Percentiles rank a stretch among this genome's conserved stretches.
These are phyloP conservation scores for Plectosphaerella plurivora DNA, from an alignment of 2,329 filamentous ascomycete genomes.

Conservation along the genomic window DNA sequence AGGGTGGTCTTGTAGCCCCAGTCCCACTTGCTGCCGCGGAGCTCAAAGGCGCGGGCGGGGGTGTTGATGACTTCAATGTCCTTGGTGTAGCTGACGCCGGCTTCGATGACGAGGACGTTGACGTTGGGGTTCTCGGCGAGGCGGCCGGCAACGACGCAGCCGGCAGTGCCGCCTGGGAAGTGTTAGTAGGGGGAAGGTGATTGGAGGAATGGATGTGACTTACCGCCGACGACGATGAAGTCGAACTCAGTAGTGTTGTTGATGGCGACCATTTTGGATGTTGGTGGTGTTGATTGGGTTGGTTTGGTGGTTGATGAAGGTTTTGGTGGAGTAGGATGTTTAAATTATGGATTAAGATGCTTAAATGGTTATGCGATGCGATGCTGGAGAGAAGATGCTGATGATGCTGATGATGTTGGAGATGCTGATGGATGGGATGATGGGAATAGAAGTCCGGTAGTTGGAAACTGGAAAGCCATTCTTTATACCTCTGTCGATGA, in stretches of 20 bases:
- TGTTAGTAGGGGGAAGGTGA: background rate
- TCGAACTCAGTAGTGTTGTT: conserved; percentile 22
- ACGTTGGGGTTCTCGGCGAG: conserved; percentile 26
- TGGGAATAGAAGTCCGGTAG: too few species aligned
- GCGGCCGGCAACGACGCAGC: conserved; percentile 30
- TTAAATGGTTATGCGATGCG: too few species aligned
- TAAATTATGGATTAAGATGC: too few species aligned
- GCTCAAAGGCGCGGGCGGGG: conserved; percentile 46
- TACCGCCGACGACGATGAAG: conserved; percentile 30
- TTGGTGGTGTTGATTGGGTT: background rate
- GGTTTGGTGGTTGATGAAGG: background rate
- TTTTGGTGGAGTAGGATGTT: background rate
- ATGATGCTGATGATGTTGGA: too few species aligned
- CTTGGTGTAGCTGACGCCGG: conserved; percentile 40
- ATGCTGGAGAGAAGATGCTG: too few species aligned
- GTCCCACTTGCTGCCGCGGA: conserved; percentile 52
- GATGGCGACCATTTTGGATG: conserved; percentile 12
- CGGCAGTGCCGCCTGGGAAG: conserved; percentile 25
- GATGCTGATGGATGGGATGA: too few species aligned
- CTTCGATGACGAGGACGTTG: conserved; percentile 40
- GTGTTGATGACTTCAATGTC: conserved; percentile 48
- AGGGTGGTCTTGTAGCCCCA: conserved; percentile 60
- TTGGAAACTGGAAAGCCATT: too few species aligned
- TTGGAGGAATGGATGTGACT: background rate
- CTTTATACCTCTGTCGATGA: too few species aligned